A percentile compares a stretch with the other conserved stretches of the same genome.
phyloP scores from a whole-genome alignment of 148 eudicot species.

The Arctostaphylos glauca region DNA sequence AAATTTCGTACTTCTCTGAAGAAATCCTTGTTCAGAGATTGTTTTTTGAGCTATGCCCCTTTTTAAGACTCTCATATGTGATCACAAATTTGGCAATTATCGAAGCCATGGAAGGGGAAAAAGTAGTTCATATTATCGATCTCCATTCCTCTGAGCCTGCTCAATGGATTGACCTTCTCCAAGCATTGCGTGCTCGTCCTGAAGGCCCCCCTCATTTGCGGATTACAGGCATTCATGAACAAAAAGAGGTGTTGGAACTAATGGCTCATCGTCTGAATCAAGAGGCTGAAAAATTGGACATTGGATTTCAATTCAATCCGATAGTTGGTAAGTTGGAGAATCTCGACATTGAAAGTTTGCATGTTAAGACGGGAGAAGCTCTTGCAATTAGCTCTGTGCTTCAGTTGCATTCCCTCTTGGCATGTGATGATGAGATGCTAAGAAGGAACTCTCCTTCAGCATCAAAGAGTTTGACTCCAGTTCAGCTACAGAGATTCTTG shows the following conservation, averaged over 20 bases:
- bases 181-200: constrained; percentile 41
- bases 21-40: constrained; percentile 43
- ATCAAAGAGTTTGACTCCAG: not conserved
- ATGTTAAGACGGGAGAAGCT: constrained; percentile 80
- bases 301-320: constrained; percentile 69
- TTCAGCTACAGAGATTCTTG: constrained; percentile 1
- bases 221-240: constrained; percentile 64
- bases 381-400: constrained; percentile 61
- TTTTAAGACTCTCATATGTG: constrained; percentile 52
- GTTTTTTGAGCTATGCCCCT: constrained; percentile 64
- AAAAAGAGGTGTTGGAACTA: constrained; percentile 59
- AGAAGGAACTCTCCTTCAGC: constrained; percentile 12
- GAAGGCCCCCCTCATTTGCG: constrained; percentile 75
- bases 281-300: constrained; percentile 72
- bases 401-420: constrained; percentile 61
- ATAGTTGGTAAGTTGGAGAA: constrained; percentile 51
- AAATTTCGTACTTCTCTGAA: constrained; percentile 36
- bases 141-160: constrained; percentile 63
- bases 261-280: constrained; percentile 51
- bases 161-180: constrained; percentile 68
- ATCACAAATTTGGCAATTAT: constrained; percentile 68
- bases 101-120: constrained; percentile 77
- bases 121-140: constrained; percentile 72
- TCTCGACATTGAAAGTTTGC: constrained; percentile 51
- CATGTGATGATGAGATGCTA: constrained; percentile 41